Percentiles rank a stretch among this genome's conserved stretches.
phyloP scores from a whole-genome alignment of 2,329 filamentous ascomycete genomes.

The Colletotrichum lindemuthianum region DNA sequence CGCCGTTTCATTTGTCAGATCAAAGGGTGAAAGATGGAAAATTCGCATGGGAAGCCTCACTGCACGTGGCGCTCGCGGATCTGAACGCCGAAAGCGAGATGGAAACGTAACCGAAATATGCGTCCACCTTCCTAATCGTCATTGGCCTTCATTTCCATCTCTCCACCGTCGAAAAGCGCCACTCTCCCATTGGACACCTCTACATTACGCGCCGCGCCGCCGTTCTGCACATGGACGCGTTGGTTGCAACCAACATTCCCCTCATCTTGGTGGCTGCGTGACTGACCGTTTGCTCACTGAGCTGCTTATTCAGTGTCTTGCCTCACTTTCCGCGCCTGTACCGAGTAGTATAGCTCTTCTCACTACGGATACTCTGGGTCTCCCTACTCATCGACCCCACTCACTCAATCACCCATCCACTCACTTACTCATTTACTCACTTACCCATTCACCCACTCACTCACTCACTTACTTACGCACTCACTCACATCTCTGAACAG shows the following conservation, averaged over 20 bases:
- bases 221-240: conserved; percentile 4
- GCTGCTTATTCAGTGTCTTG: too few species aligned
- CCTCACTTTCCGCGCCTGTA: too few species aligned
- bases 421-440: too few species aligned
- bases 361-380: too few species aligned
- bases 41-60: neutral
- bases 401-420: too few species aligned
- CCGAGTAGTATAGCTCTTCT: too few species aligned
- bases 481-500: too few species aligned
- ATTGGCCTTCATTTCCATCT: neutral
- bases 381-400: too few species aligned
- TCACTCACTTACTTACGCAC: too few species aligned
- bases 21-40: neutral
- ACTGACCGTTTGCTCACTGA: too few species aligned
- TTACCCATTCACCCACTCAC: too few species aligned
- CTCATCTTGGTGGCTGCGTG: neutral
- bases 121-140: neutral
- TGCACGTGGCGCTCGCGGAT: neutral
- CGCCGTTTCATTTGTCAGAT: conserved; percentile 2
- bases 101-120: neutral
- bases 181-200: neutral
- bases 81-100: neutral
- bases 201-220: neutral
- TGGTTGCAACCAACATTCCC: neutral
- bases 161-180: neutral